Evolutionary conservation across 2,329 filamentous ascomycete genomes (phyloP).

Genomic region (Alternaria ventricosa): DNA sequence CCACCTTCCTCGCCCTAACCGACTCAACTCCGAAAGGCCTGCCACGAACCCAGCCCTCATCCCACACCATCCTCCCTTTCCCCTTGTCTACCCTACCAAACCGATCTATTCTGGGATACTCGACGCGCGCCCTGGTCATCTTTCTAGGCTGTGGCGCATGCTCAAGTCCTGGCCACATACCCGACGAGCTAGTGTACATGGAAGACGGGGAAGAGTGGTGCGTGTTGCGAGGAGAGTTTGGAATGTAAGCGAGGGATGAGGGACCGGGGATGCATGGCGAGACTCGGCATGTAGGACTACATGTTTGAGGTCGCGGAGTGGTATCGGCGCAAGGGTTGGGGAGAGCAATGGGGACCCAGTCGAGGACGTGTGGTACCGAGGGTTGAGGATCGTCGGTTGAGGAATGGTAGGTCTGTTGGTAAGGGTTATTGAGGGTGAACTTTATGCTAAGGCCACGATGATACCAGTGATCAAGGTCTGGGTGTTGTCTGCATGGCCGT

Average conservation of each 20-base stretch:
- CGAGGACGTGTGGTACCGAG: neutral
- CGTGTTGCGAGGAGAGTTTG: neutral
- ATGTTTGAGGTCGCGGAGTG: neutral
- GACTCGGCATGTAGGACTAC: neutral
- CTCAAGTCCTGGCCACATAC: neutral
- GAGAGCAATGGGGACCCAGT: neutral
- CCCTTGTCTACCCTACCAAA: neutral
- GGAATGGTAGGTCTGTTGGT: neutral
- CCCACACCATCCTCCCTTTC: neutral
- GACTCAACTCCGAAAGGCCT: neutral
- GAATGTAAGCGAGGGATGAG: neutral
- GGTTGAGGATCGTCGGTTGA: neutral
- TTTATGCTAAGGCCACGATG: neutral
- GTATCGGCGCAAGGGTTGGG: neutral
- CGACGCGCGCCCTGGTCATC: neutral
- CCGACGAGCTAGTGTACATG: neutral
- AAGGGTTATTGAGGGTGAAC: neutral
- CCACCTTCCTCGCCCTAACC: neutral
- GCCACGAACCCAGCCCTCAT: neutral
- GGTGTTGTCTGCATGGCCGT: neutral
- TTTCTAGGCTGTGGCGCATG: neutral
- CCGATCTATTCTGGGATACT: neutral
- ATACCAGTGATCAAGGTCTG: neutral
- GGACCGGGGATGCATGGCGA: neutral
- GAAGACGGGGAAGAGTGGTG: neutral